Evolutionary conservation across 768 basidiomycete genomes (phyloP), one percentile per base, ranked within the genome.

Genomic region (Lepiota brunneoincarnata): DNA sequence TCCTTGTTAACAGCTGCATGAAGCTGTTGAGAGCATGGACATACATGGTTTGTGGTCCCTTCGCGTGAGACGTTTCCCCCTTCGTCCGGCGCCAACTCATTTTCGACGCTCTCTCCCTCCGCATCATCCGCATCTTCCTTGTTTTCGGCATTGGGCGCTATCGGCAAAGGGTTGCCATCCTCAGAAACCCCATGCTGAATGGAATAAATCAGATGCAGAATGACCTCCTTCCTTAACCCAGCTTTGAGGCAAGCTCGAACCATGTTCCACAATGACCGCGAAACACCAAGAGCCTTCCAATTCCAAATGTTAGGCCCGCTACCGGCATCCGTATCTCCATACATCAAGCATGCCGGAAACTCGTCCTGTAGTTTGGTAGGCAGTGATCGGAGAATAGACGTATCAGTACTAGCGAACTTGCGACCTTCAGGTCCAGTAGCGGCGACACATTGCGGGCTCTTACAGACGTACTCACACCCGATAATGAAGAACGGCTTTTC

Each of bases 401-500:
- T 73, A 60, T 91, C 89, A 0, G 86, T 89, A 63, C 84, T 86
- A 0, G 87, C 83, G 59, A 82, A 90, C 58, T 74, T 81, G 26
- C 87, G 80, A 3, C 84, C 84, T 28, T 86, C 84, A 2, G 75
- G 54, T 6, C 71, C 63, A 23, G 72, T 63, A 28, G 72, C 65
- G 24, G 75, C 64, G 23, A 72, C 56, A 63, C 87, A 90, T 18
- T 69, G 39, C 1, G 68, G 38, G 24, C 76, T 82, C 46, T 75
- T 76, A 64, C 90, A 92, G 4, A 76, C 74, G 56, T 92, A 92
- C 64, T 89, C 86, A 63, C 89, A 89, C n/a, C 87, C 90, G 34
- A 92, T 89, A 66, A 92, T 78, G 64, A 87, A 91, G 70, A 91
- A 92, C 2, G 88, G 87, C 56, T 81, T 82, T 58, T 85, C 83